These are phyloP conservation scores for Kurtzmaniella quercitrusa DNA, from an alignment of 1,139 yeast genomes.

Conservation along the genomic window DNA sequence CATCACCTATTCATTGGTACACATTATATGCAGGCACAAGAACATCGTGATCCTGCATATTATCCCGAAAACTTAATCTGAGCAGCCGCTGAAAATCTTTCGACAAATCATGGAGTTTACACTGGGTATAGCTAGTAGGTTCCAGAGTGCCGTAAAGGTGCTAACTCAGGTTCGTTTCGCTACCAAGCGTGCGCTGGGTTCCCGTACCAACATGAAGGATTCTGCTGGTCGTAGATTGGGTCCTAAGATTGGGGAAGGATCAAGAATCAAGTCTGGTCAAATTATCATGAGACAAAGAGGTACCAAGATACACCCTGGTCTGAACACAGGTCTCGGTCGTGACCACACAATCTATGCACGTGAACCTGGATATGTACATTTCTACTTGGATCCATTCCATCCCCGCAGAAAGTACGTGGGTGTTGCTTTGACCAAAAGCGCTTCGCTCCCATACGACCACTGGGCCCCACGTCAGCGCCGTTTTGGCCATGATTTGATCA, in stretches of 20 bases:
- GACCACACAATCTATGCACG: constrained; percentile 90
- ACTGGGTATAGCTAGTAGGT: neutral
- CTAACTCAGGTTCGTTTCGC: constrained; percentile 73
- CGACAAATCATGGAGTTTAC: neutral
- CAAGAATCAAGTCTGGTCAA: constrained; percentile 69
- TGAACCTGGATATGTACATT: constrained; percentile 92
- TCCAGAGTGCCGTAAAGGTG: neutral
- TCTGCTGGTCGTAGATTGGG: constrained; percentile 96
- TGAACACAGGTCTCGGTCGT: constrained; percentile 83
- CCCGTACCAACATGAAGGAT: constrained; percentile 88
- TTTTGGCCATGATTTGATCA: constrained; percentile 65
- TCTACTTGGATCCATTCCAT: constrained; percentile 94
- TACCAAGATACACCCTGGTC: constrained; percentile 95
- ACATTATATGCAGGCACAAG: too few relatives aligned
- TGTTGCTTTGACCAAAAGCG: constrained; percentile 64
- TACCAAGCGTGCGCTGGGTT: constrained; percentile 91
- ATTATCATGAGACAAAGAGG: constrained; percentile 95
- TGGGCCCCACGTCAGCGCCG: constrained; percentile 83
- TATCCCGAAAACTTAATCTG: neutral
- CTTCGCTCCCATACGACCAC: constrained; percentile 79
- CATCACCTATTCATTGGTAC: neutral
- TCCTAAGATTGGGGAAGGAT: constrained; percentile 78
- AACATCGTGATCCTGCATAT: too few relatives aligned
- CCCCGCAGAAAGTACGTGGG: constrained; percentile 91
- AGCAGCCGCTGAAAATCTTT: neutral